Conservation (phyloP, 768 basidiomycete genomes). For the Tephrocybe sp. region DNA sequence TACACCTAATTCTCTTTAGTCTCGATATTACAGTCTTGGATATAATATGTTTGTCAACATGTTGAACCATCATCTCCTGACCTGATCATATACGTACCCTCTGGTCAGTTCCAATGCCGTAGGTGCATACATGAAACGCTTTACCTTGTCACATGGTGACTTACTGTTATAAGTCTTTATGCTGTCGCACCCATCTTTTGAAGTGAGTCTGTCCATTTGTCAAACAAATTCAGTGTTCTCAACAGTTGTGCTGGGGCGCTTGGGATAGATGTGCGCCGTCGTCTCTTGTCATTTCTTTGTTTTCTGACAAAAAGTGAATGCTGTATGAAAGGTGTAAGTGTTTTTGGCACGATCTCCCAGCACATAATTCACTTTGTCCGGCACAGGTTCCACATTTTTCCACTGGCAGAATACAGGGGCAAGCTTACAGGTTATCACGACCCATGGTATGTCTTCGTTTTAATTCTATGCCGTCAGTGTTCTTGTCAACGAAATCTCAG, state of each 20-base stretch:
- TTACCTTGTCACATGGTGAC: no score
- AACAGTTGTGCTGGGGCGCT: no score
- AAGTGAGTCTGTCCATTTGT: slow-evolving; percentile 22
- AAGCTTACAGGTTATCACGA: slow-evolving; percentile 32
- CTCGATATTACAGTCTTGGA: slow-evolving; percentile 33
- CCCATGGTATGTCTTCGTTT: slow-evolving; percentile 25
- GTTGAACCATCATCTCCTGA: no score
- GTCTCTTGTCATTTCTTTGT: not conserved
- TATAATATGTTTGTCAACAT: slow-evolving; percentile 29
- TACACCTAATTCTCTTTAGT: slow-evolving; percentile 16
- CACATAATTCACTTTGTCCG: not conserved
- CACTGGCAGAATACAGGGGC: slow-evolving; percentile 37
- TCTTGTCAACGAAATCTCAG: slow-evolving; percentile 15
- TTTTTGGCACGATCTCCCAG: not conserved
- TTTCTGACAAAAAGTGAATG: not conserved
- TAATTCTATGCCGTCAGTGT: not conserved
- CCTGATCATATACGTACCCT: not conserved
- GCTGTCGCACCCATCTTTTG: slow-evolving; percentile 23
- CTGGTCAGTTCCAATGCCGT: slow-evolving; percentile 23
- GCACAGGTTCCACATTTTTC: slow-evolving; percentile 30
- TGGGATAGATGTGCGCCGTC: slow-evolving; percentile 7
- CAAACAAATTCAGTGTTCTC: no score
- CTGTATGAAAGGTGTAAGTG: slow-evolving; percentile 12
- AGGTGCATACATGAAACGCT: no score
- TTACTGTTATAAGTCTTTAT: slow-evolving; percentile 26